Evolutionary conservation across 345 rosid genomes (phyloP).

Genomic region (Eucalyptus victrix): DNA sequence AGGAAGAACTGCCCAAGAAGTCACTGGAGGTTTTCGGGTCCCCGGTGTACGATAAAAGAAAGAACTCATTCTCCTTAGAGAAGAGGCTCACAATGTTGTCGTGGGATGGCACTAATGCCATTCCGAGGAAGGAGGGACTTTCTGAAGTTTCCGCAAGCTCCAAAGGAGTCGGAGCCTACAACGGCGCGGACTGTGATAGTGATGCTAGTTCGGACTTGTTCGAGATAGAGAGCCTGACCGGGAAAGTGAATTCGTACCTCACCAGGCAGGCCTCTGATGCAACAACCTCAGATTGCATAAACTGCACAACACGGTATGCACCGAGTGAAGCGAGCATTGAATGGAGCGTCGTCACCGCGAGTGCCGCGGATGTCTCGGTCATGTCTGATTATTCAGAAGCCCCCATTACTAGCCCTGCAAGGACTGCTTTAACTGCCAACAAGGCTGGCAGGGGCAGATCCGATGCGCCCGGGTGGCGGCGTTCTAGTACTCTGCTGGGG

Average conservation of each 20-base stretch:
- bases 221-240: constrained; percentile 72
- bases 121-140: constrained; percentile 12
- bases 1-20: constrained; percentile 21
- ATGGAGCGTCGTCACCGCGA: constrained; percentile 86
- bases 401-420: background rate
- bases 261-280: constrained; percentile 45
- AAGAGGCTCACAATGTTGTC: constrained; percentile 36
- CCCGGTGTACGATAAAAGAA: constrained; percentile 21
- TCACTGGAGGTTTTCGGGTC: constrained; percentile 60
- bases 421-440: background rate
- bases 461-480: constrained; percentile 7
- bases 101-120: constrained; percentile 12
- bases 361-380: constrained; percentile 61
- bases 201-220: constrained; percentile 80
- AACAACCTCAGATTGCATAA: constrained; percentile 26
- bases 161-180: constrained; percentile 1
- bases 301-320: constrained; percentile 42
- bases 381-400: constrained; percentile 48
- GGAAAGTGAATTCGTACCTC: constrained; percentile 46
- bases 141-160: background rate
- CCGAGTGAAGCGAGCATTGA: constrained; percentile 88
- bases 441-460: constrained; percentile 4
- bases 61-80: constrained; percentile 11
- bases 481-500: constrained; percentile 32
- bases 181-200: constrained; percentile 18